Base-by-base conservation (phyloP, 75 land plant genomes). In the Chamaecyparis obtusa region DNA sequence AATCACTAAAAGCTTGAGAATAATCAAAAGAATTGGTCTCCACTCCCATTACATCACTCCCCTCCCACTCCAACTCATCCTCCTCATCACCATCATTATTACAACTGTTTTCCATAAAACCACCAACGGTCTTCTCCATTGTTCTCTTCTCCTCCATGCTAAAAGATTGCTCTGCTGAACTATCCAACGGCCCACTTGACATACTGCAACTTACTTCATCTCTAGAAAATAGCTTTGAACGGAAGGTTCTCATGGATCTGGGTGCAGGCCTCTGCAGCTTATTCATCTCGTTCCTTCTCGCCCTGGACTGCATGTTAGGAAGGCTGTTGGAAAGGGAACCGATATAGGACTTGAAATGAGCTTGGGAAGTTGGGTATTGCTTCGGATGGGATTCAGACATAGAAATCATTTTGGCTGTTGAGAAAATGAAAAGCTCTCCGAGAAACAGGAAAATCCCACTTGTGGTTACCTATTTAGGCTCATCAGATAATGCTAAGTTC, bases 171-270 rank as follows among this genome's bases (percentile, higher is more conserved):
- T 30, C 83, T 4, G 24, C 27, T 46, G 32, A 44, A 44, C 32
- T 81, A 11, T 81, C 83, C 10, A 81, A 46, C 24, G 83, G 33
- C 32, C 83, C 83, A 81, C 54, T 46, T 81, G 54, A 81, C 48
- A 81, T 13, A 81, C 49, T 81, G 54, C 49, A n/a, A 24, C 14
- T 43, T 8, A 78, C 48, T 55, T 51, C 85, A 54, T 54, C 56
- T 33, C 67, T 84, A 19, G 21, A 19, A 56, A 30, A 32, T 33
- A 84, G 33, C 85, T 56, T 84, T 33, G 85, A 56, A 17, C 85
- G 85, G 64, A 84, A 54, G 57, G 85, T 84, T 30, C 85, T 51
- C 85, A 84, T 84, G 57, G 85, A 84, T 84, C 85, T 84, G n/a
- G 85, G 85, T 35, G 36, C 67, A 84, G 85, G 85, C 85, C 41